phyloP scores from a whole-genome alignment of 2,329 filamentous ascomycete species.

The Orbilia javanica region DNA sequence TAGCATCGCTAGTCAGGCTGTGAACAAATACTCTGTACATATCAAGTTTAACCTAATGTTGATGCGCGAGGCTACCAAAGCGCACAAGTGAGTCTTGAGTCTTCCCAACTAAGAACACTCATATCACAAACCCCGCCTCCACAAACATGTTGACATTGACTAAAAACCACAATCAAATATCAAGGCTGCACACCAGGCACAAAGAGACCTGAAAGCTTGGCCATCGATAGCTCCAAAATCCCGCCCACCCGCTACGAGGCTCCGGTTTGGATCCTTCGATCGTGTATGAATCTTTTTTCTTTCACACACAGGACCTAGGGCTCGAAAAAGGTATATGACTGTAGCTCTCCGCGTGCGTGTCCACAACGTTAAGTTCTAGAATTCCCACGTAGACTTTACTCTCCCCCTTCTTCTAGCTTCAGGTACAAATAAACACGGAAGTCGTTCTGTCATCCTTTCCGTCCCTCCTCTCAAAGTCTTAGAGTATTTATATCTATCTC shows the following conservation, averaged over 20 bases:
- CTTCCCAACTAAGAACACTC: conserved; percentile 17
- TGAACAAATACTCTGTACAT: neutral
- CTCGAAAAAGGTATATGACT: conserved; percentile 10
- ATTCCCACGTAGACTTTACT: neutral
- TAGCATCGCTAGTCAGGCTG: neutral
- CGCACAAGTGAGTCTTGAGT: conserved; percentile 26
- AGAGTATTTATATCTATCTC: neutral
- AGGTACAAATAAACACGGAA: neutral
- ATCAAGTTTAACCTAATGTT: conserved; percentile 2
- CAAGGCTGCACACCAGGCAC: conserved; percentile 43
- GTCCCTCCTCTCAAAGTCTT: neutral
- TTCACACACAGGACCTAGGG: neutral
- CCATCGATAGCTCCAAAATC: conserved; percentile 30
- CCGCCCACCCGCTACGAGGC: conserved; percentile 21
- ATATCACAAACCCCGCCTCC: conserved; percentile 36
- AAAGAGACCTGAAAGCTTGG: conserved; percentile 23
- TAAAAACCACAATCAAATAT: neutral
- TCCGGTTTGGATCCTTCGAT: conserved; percentile 35
- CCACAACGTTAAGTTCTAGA: conserved; percentile 2
- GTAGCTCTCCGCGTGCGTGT: conserved; percentile 7
- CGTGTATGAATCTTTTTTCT: conserved; percentile 10
- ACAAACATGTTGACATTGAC: neutral
- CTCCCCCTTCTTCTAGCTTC: neutral
- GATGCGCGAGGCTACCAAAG: conserved; percentile 31
- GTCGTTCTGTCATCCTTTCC: neutral